Conservation (phyloP, 192 early-diverging fungal species). For the Helicostylum pulchrum region DNA sequence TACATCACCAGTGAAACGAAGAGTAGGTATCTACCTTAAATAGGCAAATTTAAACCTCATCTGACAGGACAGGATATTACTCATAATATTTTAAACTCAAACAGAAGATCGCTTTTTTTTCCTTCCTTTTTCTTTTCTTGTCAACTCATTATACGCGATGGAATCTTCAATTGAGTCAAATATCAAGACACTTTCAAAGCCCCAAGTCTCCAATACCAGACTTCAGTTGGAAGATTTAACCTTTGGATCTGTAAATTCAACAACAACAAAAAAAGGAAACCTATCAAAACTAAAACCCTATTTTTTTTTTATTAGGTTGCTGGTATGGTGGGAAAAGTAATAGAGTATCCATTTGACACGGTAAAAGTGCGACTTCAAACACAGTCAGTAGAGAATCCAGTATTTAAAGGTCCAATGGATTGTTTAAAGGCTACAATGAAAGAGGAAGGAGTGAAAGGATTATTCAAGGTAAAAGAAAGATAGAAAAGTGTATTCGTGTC, state of each 20-base stretch:
- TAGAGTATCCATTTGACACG: constrained; percentile 97
- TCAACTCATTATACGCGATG: neutral
- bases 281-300: neutral
- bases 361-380: constrained; percentile 93
- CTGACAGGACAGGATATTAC: no score
- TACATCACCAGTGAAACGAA: no score
- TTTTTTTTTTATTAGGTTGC: constrained; percentile 49
- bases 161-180: neutral
- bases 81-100: no score
- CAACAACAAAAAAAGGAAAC: neutral
- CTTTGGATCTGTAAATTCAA: constrained; percentile 24
- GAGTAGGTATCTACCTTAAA: no score
- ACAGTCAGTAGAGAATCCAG: constrained; percentile 57
- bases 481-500: no score
- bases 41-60: no score
- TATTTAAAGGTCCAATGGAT: constrained; percentile 77
- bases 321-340: constrained; percentile 87
- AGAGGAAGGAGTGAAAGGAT: constrained; percentile 76
- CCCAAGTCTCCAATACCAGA: constrained; percentile 15
- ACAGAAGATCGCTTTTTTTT: no score
- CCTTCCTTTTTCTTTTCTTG: no score
- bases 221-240: constrained; percentile 25
- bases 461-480: constrained; percentile 73
- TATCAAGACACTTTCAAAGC: neutral
- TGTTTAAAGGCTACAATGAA: constrained; percentile 74